Base-by-base conservation (phyloP, 345 rosid genomes). In the Turnera subulata region DNA sequence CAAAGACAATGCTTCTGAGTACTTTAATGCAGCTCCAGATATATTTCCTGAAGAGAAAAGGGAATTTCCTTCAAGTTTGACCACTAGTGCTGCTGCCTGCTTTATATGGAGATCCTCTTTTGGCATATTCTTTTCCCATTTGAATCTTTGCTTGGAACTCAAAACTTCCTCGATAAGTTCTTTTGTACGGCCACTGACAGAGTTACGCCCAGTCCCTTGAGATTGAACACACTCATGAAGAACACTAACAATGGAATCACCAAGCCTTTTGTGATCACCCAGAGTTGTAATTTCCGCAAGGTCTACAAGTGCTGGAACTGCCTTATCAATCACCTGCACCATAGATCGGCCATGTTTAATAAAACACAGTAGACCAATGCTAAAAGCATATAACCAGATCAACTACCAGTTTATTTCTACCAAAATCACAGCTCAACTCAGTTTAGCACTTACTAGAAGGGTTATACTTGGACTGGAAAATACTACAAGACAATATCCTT, bases 41-140 rank as follows among this genome's bases (percentile, higher is more conserved):
- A 93, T 90, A 61, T 93, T 89, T 66, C 97, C 96, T 12, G 97
- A 85, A 0, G 99, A 93, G 69, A 93, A 90, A 5, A 93, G 81
- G 53, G 97, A 89, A 68, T 93, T 90, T 35, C 99, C 99, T 85
- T 93, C 99, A 14, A 93, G 96, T 78, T 93, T 93, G 59, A 90
- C 96, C 40, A 88, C 97, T 44, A 90, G 71, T 3, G 95, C 85
- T 0, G 97, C 91, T 24, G 99, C 99, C 67, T 93, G 99, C 70
- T 93, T 93, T 55, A 93, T 90, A 55, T 90, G 99, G 67, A 93
- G 95, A 77, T 93, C 99, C 73, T 84, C 96, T 65, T 93, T 93
- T n/a, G 85, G 90, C 83, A 90, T 90, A 57, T 63, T 84, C 76
- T 90, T 93, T 70, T 93, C 99, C 95, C 97, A 73, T 71, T 88